Evolutionary conservation across 176 grass and related monocot genomes (phyloP), one percentile per base, ranked within the genome.

Genomic region (Oropetium thomaeum): DNA sequence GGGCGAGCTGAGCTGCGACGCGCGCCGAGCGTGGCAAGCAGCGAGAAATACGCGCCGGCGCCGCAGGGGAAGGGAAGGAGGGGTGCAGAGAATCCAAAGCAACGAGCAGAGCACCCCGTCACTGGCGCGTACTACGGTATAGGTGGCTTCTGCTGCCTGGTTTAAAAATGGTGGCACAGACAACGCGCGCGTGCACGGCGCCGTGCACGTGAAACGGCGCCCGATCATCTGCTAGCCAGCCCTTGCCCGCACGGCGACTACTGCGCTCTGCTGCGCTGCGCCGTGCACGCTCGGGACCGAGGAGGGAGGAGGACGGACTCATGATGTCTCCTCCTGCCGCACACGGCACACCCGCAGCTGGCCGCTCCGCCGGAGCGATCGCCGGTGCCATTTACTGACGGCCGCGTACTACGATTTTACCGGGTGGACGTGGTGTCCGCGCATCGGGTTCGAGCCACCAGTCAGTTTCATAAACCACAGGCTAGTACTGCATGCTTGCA

Each of bases 121-220:
- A n/a, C n/a, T n/a, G n/a, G n/a, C n/a, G n/a, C n/a, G n/a, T n/a
- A n/a, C n/a, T n/a, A n/a, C n/a, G n/a, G n/a, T n/a, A n/a, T n/a
- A n/a, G n/a, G n/a, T n/a, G n/a, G n/a, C n/a, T n/a, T n/a, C 43
- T 57, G 32, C 26, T 57, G 31, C n/a, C 81, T 41, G 12, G 37
- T 25, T 52, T 62, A 60, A 83, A 60, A n/a, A n/a, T n/a, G n/a
- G n/a, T n/a, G n/a, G n/a, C n/a, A n/a, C n/a, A n/a, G n/a, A n/a
- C n/a, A n/a, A n/a, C 14, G 13, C 12, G 43, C 2, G 45, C 16
- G 45, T 44, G 42, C 12, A 13, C 42, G 1, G 1, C 30, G 58
- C 26, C 29, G 38, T 28, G 8, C 53, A 48, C 66, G 66, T 80
- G 66, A 80, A 80, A 70, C 40, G 65, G 29, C 25, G 75, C 15